These are phyloP conservation scores for Solanum piurae DNA, from an alignment of 257 asterid genomes.

Conservation along the genomic window DNA sequence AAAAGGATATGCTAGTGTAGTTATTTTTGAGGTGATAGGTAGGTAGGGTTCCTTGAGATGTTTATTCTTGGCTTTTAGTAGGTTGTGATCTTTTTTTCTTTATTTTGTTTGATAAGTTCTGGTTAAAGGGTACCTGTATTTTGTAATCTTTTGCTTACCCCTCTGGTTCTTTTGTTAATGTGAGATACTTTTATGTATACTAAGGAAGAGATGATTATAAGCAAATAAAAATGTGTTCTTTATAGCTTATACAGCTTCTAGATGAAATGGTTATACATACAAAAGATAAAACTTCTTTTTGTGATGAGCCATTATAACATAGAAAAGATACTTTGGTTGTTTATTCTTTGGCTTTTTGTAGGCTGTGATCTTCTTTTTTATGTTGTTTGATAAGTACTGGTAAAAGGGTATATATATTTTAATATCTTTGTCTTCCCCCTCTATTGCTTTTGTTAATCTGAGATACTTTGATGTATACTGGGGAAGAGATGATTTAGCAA, in stretches of 20 bases:
- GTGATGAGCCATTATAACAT: background rate
- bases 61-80: background rate
- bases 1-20: background rate
- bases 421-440: background rate
- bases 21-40: background rate
- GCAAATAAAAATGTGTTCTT: background rate
- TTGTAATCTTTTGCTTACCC: background rate
- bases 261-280: background rate
- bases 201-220: background rate
- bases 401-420: background rate
- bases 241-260: background rate
- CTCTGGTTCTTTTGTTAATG: background rate
- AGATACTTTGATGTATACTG: background rate
- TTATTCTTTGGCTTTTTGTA: background rate
- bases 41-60: background rate
- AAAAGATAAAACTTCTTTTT: background rate
- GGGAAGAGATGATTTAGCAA: background rate
- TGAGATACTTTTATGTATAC: background rate
- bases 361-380: background rate
- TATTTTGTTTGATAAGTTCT: background rate
- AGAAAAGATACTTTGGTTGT: background rate
- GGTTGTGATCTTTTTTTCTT: background rate
- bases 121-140: background rate
- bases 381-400: background rate
- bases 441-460: background rate